Percentiles rank a stretch among this genome's conserved stretches.
These are phyloP conservation scores for Candida adriatica DNA, from an alignment of 805 yeast species.

Conservation along the genomic window DNA sequence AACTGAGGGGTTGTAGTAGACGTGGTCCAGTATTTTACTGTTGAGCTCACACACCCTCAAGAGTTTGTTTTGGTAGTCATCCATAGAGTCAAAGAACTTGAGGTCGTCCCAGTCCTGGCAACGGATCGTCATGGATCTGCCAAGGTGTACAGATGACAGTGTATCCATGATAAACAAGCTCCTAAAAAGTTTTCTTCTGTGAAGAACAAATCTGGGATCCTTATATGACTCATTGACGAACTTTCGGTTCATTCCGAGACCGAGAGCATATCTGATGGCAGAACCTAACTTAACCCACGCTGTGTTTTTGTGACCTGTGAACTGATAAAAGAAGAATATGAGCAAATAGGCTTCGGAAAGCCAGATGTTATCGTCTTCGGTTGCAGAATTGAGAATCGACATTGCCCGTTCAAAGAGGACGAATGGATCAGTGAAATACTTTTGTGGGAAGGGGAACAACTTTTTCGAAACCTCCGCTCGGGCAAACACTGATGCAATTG, in stretches of 20 bases:
- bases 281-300: slow-evolving; percentile 39
- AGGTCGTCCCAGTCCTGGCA: slow-evolving; percentile 35
- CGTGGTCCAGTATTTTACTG: slow-evolving; percentile 26
- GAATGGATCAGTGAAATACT: slow-evolving; percentile 23
- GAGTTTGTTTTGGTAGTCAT: slow-evolving; percentile 26
- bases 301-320: slow-evolving; percentile 31
- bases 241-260: slow-evolving; percentile 34
- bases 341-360: slow-evolving; percentile 34
- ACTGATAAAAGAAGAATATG: slow-evolving; percentile 33
- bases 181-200: slow-evolving; percentile 30
- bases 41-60: slow-evolving; percentile 25
- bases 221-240: slow-evolving; percentile 31
- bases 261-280: slow-evolving; percentile 37
- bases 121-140: slow-evolving; percentile 30
- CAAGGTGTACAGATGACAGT: slow-evolving; percentile 29
- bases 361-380: slow-evolving; percentile 37
- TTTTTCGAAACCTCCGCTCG: slow-evolving; percentile 21
- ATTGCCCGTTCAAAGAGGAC: slow-evolving; percentile 32
- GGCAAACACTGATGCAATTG: slow-evolving; percentile 35
- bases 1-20: slow-evolving; percentile 28
- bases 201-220: slow-evolving; percentile 22
- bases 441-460: slow-evolving; percentile 21
- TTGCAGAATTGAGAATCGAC: slow-evolving; percentile 24
- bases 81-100: slow-evolving; percentile 12
- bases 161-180: slow-evolving; percentile 30